phyloP scores from a whole-genome alignment of 768 basidiomycete species.

The Boletellus sp. region DNA sequence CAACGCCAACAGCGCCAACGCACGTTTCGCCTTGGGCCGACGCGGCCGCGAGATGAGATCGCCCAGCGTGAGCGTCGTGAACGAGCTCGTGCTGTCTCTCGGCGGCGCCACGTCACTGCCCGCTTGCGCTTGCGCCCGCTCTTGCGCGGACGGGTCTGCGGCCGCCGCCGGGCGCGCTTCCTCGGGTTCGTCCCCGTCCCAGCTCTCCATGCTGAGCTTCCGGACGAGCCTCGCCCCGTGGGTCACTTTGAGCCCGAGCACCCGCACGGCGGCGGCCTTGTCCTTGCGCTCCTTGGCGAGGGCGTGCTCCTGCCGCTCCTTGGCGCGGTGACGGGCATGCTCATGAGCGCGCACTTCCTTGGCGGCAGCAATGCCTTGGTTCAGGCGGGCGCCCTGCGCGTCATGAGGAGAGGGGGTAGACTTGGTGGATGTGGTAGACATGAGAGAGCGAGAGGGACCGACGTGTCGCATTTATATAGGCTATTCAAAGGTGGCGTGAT shows the following conservation, averaged over 20 bases:
- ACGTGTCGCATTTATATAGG: conserved; percentile 30
- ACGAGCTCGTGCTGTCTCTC: conserved; percentile 7
- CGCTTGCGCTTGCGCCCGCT: neutral
- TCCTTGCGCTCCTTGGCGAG: conserved; percentile 32
- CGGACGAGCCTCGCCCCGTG: conserved; percentile 18
- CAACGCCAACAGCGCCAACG: conserved; percentile 2
- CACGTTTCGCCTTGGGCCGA: conserved; percentile 23
- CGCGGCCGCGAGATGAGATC: conserved; percentile 27
- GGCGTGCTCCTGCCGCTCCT: conserved; percentile 31
- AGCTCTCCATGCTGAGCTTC: conserved; percentile 26
- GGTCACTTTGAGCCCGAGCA: conserved; percentile 18
- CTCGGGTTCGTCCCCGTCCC: conserved; percentile 25
- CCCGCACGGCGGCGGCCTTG: conserved; percentile 15
- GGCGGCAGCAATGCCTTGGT: conserved; percentile 9
- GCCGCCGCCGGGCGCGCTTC: neutral
- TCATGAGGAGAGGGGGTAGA: conserved; percentile 22
- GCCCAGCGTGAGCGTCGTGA: conserved; percentile 23
- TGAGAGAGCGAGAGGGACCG: conserved; percentile 16
- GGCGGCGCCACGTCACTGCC: neutral
- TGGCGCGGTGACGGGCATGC: conserved; percentile 32
- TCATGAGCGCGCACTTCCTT: conserved; percentile 33
- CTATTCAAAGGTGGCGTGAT: conserved; percentile 21
- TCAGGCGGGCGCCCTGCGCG: conserved; percentile 10
- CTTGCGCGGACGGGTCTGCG: neutral
- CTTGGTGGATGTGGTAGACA: conserved; percentile 28